Conservation (phyloP, 164 flowering plant species). For the Tetracentron sinense region DNA sequence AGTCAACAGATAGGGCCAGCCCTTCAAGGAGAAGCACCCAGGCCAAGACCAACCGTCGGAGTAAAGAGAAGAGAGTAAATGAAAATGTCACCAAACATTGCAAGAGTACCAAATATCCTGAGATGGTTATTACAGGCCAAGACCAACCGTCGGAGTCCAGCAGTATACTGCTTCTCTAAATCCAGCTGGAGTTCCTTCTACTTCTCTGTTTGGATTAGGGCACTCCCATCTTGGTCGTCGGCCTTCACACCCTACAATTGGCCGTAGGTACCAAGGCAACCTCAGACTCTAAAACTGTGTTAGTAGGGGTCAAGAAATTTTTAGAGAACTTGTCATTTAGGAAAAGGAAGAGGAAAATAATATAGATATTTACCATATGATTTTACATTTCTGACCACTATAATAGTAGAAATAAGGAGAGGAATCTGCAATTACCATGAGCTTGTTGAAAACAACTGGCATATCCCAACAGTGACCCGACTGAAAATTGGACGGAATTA, state of each 20-base stretch:
- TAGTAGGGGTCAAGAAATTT: constrained; percentile 48
- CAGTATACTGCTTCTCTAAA: constrained; percentile 94
- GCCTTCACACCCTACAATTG: constrained; percentile 98
- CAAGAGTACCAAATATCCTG: not conserved
- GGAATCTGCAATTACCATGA: constrained; percentile 73
- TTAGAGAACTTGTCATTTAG: constrained; percentile 13
- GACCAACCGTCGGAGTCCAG: constrained; percentile 92
- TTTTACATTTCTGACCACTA: not conserved
- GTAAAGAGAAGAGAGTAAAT: no score
- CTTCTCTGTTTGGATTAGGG: constrained; percentile 50
- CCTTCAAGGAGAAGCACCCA: no score
- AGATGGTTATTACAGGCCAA: constrained; percentile 53
- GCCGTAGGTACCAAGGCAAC: constrained; percentile 94
- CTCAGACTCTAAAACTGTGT: constrained; percentile 97
- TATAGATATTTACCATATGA: constrained; percentile 7
- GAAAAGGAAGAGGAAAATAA: constrained; percentile 7
- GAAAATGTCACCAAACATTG: constrained; percentile 5
- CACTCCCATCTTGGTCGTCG: constrained; percentile 28
- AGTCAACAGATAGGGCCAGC: no score
- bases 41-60: no score
- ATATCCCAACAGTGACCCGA: constrained; percentile 69
- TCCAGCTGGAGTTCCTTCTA: constrained; percentile 75
- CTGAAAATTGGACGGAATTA: no score
- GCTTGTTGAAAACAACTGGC: constrained; percentile 78
- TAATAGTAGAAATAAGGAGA: not conserved